phyloP scores from a whole-genome alignment of 371 early-diverging fungal species.

The Phascolomyces articulosus region DNA sequence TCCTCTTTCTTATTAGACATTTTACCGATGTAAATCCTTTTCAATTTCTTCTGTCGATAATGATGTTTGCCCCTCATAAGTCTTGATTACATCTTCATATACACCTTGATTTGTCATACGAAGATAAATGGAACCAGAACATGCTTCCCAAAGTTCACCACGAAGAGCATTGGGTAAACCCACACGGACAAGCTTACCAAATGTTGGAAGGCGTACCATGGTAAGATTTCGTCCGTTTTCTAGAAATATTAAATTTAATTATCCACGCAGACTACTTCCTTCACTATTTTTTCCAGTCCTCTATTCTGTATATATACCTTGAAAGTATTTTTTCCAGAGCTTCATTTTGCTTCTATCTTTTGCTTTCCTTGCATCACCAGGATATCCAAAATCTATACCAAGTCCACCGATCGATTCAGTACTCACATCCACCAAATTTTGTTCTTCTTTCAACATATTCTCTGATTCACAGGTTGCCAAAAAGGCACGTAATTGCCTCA shows the following conservation, averaged over 20 bases:
- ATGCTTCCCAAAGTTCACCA: slow-evolving; percentile 96
- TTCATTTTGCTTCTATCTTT: slow-evolving; percentile 80
- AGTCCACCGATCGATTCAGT: slow-evolving; percentile 66
- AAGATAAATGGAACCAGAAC: slow-evolving; percentile 88
- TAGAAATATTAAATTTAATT: slow-evolving; percentile 9
- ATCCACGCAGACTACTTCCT: not conserved
- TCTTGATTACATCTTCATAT: slow-evolving; percentile 76
- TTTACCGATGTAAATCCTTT: slow-evolving; percentile 90
- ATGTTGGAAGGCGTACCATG: slow-evolving; percentile 77
- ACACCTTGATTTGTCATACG: slow-evolving; percentile 86
- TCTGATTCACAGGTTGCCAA: slow-evolving; percentile 79
- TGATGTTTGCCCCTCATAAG: slow-evolving; percentile 66
- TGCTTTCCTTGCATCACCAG: slow-evolving; percentile 71
- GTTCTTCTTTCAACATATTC: slow-evolving; percentile 54
- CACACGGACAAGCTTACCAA: slow-evolving; percentile 89
- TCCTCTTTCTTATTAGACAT: no score
- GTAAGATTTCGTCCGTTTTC: slow-evolving; percentile 93
- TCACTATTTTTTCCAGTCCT: not conserved
- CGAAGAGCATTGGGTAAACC: slow-evolving; percentile 92
- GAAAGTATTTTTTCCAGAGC: slow-evolving; percentile 77
- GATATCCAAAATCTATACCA: slow-evolving; percentile 86
- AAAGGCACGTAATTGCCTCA: slow-evolving; percentile 82
- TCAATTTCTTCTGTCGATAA: slow-evolving; percentile 94
- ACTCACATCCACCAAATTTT: slow-evolving; percentile 48
- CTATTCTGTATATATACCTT: slow-evolving; percentile 46